Base-by-base conservation (phyloP, 257 asterid genomes). In the Ajuga chamaepitys region DNA sequence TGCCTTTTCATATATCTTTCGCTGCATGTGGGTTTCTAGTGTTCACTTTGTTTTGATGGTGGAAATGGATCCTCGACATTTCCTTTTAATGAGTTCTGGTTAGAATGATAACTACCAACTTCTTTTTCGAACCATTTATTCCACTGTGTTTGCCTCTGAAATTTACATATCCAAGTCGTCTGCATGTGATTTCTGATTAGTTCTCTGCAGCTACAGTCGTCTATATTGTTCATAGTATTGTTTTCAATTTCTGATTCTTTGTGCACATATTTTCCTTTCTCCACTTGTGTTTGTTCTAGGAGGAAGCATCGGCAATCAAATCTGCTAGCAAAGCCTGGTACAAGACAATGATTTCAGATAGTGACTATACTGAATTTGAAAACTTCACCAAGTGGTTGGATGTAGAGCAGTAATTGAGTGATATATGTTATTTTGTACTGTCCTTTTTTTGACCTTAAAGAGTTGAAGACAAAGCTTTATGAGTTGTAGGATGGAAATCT, bases 301-400 rank as follows among this genome's bases (percentile, higher is more conserved):
- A 86, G 90, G 96, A 88, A 74, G 87, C 95, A 9, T 9, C 84
- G 11, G 83, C 88, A 1, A 80, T 85, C 45, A 77, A 80, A 68
- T 76, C 85, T 1, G 93, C 96, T 0, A 70, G 95, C 70, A 82
- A 74, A 65, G 22, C 77, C 0, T 91, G 98, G 98, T 91, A 82
- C 84, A 86, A 88, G 84, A 86, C 96, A 0, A 91, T 91, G 96
- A 85, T 91, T 40, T 88, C 95, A 0, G 95, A 91, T 9, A 81
- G 88, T 1, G 95, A 88, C 58, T 91, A 91, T 72, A 80, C 95
- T 0, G 96, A 91, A 74, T 91, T 91, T 0, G 98, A 91, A 3
- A 78, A 74, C 72, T 91, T 91, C 86, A 16, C 96, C 0, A 91
- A 91, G 75, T 91, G 98, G 98, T 72, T 91, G 73, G 98, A 95